A percentile compares a stretch with the other conserved stretches of the same genome.
phyloP scores from a whole-genome alignment of 352 stramenopile genomes.

The Phytophthora cryptogea region DNA sequence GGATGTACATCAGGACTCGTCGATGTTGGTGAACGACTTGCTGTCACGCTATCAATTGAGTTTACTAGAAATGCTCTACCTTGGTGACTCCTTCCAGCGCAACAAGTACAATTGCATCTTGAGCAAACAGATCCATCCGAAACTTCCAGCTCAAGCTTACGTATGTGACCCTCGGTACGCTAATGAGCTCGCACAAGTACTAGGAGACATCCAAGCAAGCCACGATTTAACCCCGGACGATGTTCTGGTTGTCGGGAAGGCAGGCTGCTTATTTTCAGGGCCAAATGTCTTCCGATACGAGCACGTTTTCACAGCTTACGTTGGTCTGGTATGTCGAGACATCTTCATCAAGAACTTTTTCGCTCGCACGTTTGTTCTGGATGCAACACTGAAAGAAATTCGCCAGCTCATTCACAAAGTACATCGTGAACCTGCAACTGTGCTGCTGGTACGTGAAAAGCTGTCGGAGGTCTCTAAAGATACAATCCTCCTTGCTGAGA shows the following conservation, averaged over 20 bases:
- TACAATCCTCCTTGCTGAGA: slow-evolving; percentile 96
- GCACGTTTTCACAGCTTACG: slow-evolving; percentile 94
- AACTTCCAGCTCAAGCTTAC: slow-evolving; percentile 95
- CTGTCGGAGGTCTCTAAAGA: slow-evolving; percentile 93
- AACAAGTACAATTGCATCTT: slow-evolving; percentile 99
- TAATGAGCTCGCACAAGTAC: slow-evolving; percentile 96
- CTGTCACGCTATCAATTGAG: slow-evolving; percentile 96
- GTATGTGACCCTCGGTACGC: slow-evolving; percentile 94
- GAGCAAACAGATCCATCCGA: slow-evolving; percentile 95
- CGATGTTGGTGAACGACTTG: slow-evolving; percentile 95
- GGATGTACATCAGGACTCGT: slow-evolving; percentile 97
- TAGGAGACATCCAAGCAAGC: slow-evolving; percentile 93
- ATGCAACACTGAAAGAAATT: slow-evolving; percentile 95
- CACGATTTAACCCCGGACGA: slow-evolving; percentile 96
- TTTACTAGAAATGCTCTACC: slow-evolving; percentile 95
- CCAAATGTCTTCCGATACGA: slow-evolving; percentile 97
- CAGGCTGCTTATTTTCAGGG: slow-evolving; percentile 93
- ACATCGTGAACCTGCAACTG: slow-evolving; percentile 83
- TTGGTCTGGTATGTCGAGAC: slow-evolving; percentile 96
- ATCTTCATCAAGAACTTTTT: slow-evolving; percentile 99
- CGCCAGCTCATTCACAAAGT: slow-evolving; percentile 89
- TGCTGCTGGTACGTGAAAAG: slow-evolving; percentile 89
- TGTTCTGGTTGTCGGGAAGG: slow-evolving; percentile 94
- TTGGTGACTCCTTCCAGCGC: slow-evolving; percentile 93
- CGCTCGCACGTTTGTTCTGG: slow-evolving; percentile 95